Evolutionary conservation across 225 moss, liverwort and hornwort species (phyloP).

Genomic region (Sphagnum tenellum): DNA sequence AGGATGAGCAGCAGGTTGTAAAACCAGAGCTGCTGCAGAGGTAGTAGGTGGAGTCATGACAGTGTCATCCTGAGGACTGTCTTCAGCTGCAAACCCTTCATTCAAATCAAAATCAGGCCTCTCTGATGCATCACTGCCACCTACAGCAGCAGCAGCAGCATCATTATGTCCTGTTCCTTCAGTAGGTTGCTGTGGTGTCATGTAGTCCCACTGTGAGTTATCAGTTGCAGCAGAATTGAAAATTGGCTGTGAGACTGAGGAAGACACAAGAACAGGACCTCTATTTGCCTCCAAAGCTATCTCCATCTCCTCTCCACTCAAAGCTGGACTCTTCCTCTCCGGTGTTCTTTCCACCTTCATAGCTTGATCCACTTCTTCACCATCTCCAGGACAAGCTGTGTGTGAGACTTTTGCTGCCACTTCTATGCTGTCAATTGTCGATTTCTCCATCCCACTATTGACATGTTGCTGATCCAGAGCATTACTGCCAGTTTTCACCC

Average conservation of each 20-base stretch:
- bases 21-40: conserved; percentile 31
- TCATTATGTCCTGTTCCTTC: conserved; percentile 63
- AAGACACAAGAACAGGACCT: conserved; percentile 11
- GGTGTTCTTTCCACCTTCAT: conserved; percentile 25
- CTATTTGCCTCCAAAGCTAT: conserved; percentile 20
- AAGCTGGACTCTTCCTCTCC: conserved; percentile 20
- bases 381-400: conserved; percentile 28
- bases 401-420: conserved; percentile 20
- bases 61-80: conserved; percentile 62
- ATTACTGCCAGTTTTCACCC: conserved; percentile 7
- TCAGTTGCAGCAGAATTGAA: conserved; percentile 25
- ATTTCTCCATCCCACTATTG: conserved; percentile 32
- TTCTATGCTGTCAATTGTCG: conserved; percentile 37
- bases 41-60: conserved; percentile 33
- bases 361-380: conserved; percentile 35
- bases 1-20: conserved; percentile 19
- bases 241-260: neutral
- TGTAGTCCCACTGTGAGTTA: conserved; percentile 38
- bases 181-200: conserved; percentile 56
- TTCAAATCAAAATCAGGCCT: conserved; percentile 98
- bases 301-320: conserved; percentile 36
- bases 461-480: conserved; percentile 40
- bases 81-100: conserved; percentile 81
- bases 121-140: conserved; percentile 68
- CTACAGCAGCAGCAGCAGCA: conserved; percentile 26